Evolutionary conservation across 2,329 filamentous ascomycete species (phyloP).

Genomic region (Byssothecium circinans): DNA sequence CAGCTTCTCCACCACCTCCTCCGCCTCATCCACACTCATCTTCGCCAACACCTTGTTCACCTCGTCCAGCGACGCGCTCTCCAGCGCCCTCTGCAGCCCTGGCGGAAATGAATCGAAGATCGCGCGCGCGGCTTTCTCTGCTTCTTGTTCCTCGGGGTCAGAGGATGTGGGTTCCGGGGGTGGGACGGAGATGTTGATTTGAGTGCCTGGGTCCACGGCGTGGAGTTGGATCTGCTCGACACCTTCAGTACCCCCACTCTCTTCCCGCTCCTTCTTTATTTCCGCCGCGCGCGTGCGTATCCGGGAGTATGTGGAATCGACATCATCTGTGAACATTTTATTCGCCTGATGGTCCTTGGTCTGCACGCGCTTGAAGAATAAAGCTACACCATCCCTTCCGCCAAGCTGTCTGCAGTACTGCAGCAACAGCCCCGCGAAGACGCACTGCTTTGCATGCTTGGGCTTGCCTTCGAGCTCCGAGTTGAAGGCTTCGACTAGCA

Average conservation of each 20-base stretch:
- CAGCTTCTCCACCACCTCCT: constrained; percentile 78
- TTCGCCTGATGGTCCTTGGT: constrained; percentile 87
- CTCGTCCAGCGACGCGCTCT: constrained; percentile 85
- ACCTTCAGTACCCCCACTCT: constrained; percentile 57
- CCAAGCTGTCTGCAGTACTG: constrained; percentile 94
- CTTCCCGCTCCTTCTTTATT: constrained; percentile 62
- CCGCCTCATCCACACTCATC: constrained; percentile 86
- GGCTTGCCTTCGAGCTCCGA: constrained; percentile 75
- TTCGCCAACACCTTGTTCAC: constrained; percentile 85
- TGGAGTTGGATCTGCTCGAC: constrained; percentile 98
- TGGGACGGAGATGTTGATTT: constrained; percentile 86
- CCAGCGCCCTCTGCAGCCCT: constrained; percentile 77
- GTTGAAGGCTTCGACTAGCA: constrained; percentile 91
- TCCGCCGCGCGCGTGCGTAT: constrained; percentile 78
- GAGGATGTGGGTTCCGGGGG: constrained; percentile 51
- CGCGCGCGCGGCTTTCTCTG: constrained; percentile 62
- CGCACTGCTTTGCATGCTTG: constrained; percentile 79
- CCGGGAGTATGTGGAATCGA: constrained; percentile 80
- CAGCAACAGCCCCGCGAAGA: constrained; percentile 88
- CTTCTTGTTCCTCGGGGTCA: constrained; percentile 59
- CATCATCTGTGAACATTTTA: constrained; percentile 89
- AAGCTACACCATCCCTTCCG: constrained; percentile 79
- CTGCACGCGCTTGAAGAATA: constrained; percentile 97
- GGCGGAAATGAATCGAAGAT: constrained; percentile 85
- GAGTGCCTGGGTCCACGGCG: constrained; percentile 88